Evolutionary conservation across 495 filamentous ascomycete species (phyloP).

Genomic region (Penicillium cataractarum): DNA sequence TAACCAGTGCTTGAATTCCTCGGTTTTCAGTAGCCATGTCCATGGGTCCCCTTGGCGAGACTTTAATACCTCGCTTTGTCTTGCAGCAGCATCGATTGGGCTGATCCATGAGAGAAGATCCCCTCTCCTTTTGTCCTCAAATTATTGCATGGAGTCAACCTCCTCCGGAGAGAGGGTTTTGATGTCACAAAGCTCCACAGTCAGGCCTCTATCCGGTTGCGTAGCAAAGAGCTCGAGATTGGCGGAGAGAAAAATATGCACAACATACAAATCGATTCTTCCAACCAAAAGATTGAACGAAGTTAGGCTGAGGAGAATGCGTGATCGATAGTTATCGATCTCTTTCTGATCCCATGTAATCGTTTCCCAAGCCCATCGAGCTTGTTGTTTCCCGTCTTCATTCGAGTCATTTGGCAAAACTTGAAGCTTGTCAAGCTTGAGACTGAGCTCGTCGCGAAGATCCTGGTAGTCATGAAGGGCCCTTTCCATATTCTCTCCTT

Average conservation of each 20-base stretch:
- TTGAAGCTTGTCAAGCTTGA: background rate
- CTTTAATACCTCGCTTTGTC: constrained; percentile 11
- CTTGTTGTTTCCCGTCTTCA: background rate
- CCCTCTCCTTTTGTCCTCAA: background rate
- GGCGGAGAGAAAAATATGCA: background rate
- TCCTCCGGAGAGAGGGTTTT: background rate
- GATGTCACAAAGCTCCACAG: background rate
- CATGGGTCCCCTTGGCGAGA: constrained; percentile 43
- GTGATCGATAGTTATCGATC: background rate
- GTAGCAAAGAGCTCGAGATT: background rate
- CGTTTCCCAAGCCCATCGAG: background rate
- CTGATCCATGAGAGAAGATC: constrained; percentile 15
- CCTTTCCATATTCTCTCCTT: background rate
- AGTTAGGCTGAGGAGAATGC: background rate
- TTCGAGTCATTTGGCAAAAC: background rate
- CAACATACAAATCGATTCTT: background rate
- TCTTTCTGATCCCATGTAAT: constrained; percentile 4
- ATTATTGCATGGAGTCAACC: background rate
- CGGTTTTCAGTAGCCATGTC: constrained; percentile 45
- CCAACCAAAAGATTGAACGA: background rate
- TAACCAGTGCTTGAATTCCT: constrained; percentile 39
- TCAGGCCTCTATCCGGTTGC: background rate
- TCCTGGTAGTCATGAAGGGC: background rate
- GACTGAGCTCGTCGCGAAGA: background rate
- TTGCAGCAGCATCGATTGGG: background rate